Base-by-base conservation (phyloP, 805 yeast genomes). In the Hanseniaspora jakobsenii region DNA sequence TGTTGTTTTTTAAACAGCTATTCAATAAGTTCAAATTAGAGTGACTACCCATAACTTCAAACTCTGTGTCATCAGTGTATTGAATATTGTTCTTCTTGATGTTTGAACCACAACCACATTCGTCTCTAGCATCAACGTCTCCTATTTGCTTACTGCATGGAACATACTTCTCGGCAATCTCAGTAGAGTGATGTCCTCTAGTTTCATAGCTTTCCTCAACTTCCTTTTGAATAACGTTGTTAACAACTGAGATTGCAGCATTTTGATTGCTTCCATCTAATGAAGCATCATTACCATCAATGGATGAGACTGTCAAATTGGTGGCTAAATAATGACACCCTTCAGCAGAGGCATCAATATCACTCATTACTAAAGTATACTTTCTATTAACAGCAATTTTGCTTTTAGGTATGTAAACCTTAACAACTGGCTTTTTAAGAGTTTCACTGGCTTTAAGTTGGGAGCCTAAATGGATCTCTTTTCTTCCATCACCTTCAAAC, bases 331-430 rank as follows among this genome's bases (percentile, higher is more conserved):
- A 42, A 9, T 42, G 46, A 16, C 46, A 42, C 2, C 46, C 46
- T 29, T 42, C 46, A 17, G 46, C 46, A 14, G 46, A 42, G 3
- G 46, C 46, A 35, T 42, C 46, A 4, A 42, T 42, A 14, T 42
- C 46, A 16, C 28, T 21, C 46, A 42, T 35, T 6, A 42, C 21
- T 16, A 42, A 23, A 3, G 46, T 42, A 17, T 35, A 42, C 13
- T 23, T 34, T 22, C n/a, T 24, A 24, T 24, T 24, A 10, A 24
- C 18, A 4, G 27, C 6, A 4, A 14, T n/a, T 14, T 4, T 3
- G 12, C 6, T 7, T 12, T 18, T 3, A 22, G 37, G 19, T 8
- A 34, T 13, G 5, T 6, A 3, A 6, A 35, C 37, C 5, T 27
- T 35, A 5, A 42, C 46, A 4, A n/a, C 2, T 8, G 46, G 46